These are phyloP conservation scores for Luvunga scandens DNA, from an alignment of 345 rosid species.

Conservation along the genomic window DNA sequence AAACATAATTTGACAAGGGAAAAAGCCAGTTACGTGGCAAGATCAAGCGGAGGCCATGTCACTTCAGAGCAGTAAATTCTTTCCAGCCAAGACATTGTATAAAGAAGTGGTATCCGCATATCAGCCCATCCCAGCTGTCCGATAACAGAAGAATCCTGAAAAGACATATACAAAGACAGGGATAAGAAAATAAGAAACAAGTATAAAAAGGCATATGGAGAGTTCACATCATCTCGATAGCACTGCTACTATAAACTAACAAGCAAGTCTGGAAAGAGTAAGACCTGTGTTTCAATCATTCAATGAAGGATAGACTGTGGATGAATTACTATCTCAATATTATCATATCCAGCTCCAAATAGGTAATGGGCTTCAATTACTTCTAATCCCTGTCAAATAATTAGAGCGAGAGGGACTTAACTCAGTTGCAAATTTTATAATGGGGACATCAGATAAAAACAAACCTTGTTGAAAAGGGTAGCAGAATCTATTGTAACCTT, in stretches of 20 bases:
- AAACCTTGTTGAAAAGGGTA: conserved; percentile 93
- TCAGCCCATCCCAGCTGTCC: conserved; percentile 98
- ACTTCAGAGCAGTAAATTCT: conserved; percentile 90
- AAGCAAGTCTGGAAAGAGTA: neutral
- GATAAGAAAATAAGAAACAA: neutral
- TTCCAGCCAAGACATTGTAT: conserved; percentile 98
- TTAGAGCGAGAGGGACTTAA: neutral
- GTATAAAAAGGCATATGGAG: neutral
- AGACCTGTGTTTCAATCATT: conserved; percentile 94
- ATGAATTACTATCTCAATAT: conserved; percentile 89
- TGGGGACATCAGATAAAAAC: conserved; percentile 1
- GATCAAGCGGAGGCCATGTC: conserved; percentile 96
- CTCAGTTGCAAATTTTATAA: neutral
- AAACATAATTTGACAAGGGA: conserved; percentile 7
- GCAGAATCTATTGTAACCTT: conserved; percentile 97
- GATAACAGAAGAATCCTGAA: conserved; percentile 89
- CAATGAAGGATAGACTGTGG: conserved; percentile 93
- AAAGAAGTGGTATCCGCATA: conserved; percentile 92
- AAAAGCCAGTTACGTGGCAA: conserved; percentile 67
- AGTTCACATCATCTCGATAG: neutral
- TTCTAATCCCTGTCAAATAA: conserved; percentile 71
- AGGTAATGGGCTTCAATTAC: conserved; percentile 98
- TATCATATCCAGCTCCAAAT: conserved; percentile 85
- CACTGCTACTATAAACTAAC: neutral
- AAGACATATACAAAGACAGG: conserved; percentile 11